Evolutionary conservation across 305 asterid species (phyloP).

Genomic region (Rubia balearica): DNA sequence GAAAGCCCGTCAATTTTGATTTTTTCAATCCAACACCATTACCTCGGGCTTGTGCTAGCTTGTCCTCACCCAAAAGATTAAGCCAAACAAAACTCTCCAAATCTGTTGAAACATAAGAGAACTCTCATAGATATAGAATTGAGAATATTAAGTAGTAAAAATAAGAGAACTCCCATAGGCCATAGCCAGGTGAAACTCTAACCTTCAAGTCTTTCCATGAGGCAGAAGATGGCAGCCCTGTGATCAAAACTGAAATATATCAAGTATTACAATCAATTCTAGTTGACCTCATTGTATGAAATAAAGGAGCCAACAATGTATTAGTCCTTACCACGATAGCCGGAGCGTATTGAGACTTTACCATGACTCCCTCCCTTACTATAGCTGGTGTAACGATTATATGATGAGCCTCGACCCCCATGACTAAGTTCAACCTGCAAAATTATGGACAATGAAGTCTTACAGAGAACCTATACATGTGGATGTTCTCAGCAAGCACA

Average conservation of each 20-base stretch:
- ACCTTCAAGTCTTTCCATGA: slow-evolving; percentile 96
- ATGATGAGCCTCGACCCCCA: slow-evolving; percentile 69
- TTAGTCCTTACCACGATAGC: slow-evolving; percentile 49
- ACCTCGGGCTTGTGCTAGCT: too few species aligned
- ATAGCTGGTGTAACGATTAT: slow-evolving; percentile 51
- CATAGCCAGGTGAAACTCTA: slow-evolving; percentile 10
- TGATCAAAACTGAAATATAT: slow-evolving; percentile 52
- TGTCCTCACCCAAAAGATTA: too few species aligned
- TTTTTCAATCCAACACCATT: too few species aligned
- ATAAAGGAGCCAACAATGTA: background rate
- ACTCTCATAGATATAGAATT: too few species aligned
- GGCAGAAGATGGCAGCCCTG: slow-evolving; percentile 83
- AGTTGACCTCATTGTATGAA: background rate
- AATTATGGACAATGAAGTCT: background rate
- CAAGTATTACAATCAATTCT: slow-evolving; percentile 6
- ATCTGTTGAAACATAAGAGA: too few species aligned
- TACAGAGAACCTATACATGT: background rate
- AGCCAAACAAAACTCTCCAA: too few species aligned
- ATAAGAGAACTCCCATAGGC: slow-evolving; percentile 4
- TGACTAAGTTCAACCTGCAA: slow-evolving; percentile 77
- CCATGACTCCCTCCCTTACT: slow-evolving; percentile 54
- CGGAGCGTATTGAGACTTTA: slow-evolving; percentile 69
- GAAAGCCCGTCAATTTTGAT: too few species aligned
- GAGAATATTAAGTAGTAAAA: background rate
- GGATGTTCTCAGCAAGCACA: background rate